Evolutionary conservation across 1,139 yeast species (phyloP), one percentile per base, ranked within the genome.

Genomic region (Protomyces pachydermus): DNA sequence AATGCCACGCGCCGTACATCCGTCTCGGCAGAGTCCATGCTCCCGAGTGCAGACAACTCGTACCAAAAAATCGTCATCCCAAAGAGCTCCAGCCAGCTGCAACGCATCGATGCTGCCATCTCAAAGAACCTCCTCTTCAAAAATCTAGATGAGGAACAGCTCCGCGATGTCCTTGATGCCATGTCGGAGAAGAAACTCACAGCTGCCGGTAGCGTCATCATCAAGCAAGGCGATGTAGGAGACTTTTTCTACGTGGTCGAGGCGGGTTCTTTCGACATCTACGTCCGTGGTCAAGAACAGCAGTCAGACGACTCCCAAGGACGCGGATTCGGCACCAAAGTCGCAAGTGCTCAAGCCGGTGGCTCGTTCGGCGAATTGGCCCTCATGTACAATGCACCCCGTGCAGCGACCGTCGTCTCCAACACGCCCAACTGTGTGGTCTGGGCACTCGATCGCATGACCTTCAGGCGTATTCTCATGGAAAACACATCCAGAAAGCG

Each of bases 301-400:
- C 51, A 52, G 6, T 23, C 42, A 14, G 65, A 60, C 38, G 61
- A 51, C 14, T 55, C 60, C n/a, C 45, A 35, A 14, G 63, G 60
- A 3, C 48, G 53, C 3, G 57, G 62, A 9, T 54, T 52, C 16
- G 91, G 87, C 60, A 75, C 82, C 62, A 82, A 84, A 72, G 95
- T 91, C 61, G 87, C 84, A 71, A 80, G 88, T 2, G 83, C 90
- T 35, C 86, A 88, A 23, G 85, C 90, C 56, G 97, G 98, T 3
- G 84, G 96, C 5, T 87, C 95, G 54, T 93, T 93, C 77, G 98
- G 98, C 72, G 98, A 93, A 76, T 82, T 93, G 72, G 98, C 98
- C 1, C 82, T 93, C 71, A 91, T 93, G 97, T 93, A 93, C 79
- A 93, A 93, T 76, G 86, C 97, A 23, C 98, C 98, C 67, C 84